A percentile compares a stretch with the other conserved stretches of the same genome.
Evolutionary conservation across 192 early-diverging fungal genomes (phyloP).

Genomic region (Coemansia sp.): DNA sequence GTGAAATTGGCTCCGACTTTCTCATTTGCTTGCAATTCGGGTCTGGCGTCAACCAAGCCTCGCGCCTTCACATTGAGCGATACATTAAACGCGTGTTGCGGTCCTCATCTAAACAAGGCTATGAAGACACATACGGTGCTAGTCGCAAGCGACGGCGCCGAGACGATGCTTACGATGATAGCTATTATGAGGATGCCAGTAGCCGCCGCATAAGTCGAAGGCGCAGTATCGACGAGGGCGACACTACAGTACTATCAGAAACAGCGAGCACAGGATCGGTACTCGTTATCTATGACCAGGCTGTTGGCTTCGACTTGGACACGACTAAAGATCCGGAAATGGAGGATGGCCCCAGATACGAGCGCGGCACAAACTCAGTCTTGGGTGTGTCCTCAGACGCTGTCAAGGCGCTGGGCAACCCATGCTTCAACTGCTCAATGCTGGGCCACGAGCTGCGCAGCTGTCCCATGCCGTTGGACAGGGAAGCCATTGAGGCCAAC

Average conservation of each 20-base stretch:
- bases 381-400: slow-evolving; percentile 26
- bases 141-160: slow-evolving; percentile 44
- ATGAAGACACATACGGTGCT: neutral
- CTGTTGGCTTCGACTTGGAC: slow-evolving; percentile 40
- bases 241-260: neutral
- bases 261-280: neutral
- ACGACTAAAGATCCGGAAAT: slow-evolving; percentile 14
- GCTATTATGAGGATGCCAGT: neutral
- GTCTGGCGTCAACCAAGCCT: neutral
- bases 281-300: slow-evolving; percentile 25
- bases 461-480: slow-evolving; percentile 40
- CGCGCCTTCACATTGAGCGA: slow-evolving; percentile 31
- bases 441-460: slow-evolving; percentile 40
- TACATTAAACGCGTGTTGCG: slow-evolving; percentile 22
- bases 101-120: neutral
- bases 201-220: neutral
- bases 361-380: slow-evolving; percentile 26
- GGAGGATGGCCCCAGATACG: slow-evolving; percentile 17
- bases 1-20: slow-evolving; percentile 20
- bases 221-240: neutral
- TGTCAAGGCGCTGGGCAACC: slow-evolving; percentile 32
- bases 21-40: slow-evolving; percentile 41
- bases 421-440: slow-evolving; percentile 52
- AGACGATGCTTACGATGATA: slow-evolving; percentile 5
- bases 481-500: slow-evolving; percentile 32